A percentile compares a stretch with the other conserved stretches of the same genome.
Evolutionary conservation across 108 stramenopile genomes (phyloP).

Genomic region (Conticribra guillardii): DNA sequence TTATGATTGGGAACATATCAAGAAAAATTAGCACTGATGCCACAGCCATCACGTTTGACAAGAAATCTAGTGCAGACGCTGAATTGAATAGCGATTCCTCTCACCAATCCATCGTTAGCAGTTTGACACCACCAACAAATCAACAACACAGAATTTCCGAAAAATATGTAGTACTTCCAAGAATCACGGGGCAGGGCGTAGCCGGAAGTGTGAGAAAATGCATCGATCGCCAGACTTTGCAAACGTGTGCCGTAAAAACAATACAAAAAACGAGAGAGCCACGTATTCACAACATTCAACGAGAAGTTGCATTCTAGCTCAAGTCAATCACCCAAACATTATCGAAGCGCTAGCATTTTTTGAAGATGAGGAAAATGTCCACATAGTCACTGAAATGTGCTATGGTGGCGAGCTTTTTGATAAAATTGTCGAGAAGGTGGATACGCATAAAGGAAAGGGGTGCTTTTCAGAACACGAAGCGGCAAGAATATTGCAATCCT

Average conservation of each 20-base stretch:
- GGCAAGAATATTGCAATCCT: conserved; percentile 12
- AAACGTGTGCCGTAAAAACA: not conserved
- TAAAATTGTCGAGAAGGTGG: conserved; percentile 39
- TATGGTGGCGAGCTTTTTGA: conserved; percentile 64
- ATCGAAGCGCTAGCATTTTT: conserved; percentile 50
- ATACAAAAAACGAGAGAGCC: not conserved
- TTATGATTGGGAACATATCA: too few species aligned
- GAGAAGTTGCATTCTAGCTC: conserved; percentile 6
- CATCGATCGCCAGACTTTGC: not conserved
- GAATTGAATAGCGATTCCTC: not conserved
- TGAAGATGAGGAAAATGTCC: conserved; percentile 49
- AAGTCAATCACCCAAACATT: conserved; percentile 51
- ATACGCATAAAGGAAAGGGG: conserved; percentile 28
- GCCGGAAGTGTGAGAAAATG: conserved; percentile 3
- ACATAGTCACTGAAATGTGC: conserved; percentile 66
- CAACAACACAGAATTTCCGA: not conserved
- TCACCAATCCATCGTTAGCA: not conserved
- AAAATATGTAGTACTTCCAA: not conserved
- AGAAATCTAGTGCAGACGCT: too few species aligned
- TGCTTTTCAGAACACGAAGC: conserved; percentile 44
- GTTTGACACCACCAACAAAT: not conserved
- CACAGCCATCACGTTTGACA: too few species aligned
- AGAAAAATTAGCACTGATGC: too few species aligned
- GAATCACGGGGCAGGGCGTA: not conserved
- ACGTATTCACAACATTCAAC: not conserved